Evolutionary conservation across 768 basidiomycete genomes (phyloP), one percentile per base, ranked within the genome.

Genomic region (Hydnomerulius pinastri): DNA sequence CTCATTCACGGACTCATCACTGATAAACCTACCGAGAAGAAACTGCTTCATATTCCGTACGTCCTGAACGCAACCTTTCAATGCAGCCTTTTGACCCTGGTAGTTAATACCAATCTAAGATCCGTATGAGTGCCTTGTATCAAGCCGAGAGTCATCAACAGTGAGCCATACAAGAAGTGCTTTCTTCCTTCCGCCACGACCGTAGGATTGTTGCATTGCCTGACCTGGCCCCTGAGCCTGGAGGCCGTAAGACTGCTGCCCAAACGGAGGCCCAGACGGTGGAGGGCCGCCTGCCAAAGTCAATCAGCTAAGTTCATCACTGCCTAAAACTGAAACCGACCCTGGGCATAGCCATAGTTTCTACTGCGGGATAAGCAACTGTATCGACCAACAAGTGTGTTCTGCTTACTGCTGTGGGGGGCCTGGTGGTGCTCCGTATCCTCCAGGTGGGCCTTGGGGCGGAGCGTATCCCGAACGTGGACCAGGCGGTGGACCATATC

Each of bases 11-110:
- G 45, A 21, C 23, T 15, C 9, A 11, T 2, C 2, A 46, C 6
- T 8, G 21, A 20, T 11, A 13, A n/a, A 67, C 85, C 53, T 59
- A 90, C 90, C 60, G 52, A 74, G 77, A 39, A 95, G 71, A 73
- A 98, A 98, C n/a, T 72, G 66, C 59, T 80, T 77, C 46, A 98
- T 81, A 65, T 93, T 95, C 41, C 75, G 68, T 0, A 86, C 95
- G 61, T 99, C 96, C 64, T 98, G 96, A 64, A 96, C 87, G 64
- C 96, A 98, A 9, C 96, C 96, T 1, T 73, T 68, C 6, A 98
- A 73, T 58, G 84, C 78, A n/a, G 78, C 78, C 4, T 67, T 65
- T 57, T 84, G 82, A 1, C 89, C 86, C 18, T 76, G 64, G 64
- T 98, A 98, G 67, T 92, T 92, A 59, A 97, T 90, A 0, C 95